Conservation (phyloP, 768 basidiomycete species). For the Podaxis sp. region DNA sequence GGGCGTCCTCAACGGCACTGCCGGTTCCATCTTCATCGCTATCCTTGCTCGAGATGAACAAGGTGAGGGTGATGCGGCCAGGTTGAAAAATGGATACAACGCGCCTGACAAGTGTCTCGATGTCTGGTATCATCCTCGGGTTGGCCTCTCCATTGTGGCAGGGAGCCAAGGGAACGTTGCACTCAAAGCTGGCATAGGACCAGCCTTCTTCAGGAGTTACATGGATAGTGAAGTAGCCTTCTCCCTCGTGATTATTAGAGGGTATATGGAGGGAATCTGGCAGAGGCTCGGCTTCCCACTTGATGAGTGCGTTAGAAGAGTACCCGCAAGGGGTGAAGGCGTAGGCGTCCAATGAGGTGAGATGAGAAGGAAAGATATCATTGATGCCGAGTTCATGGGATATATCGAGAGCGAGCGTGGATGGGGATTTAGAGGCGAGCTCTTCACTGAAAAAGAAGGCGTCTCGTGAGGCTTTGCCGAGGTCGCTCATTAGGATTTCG, state of each 20-base stretch:
- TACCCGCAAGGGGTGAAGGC: conserved; percentile 96
- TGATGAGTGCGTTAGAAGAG: conserved; percentile 87
- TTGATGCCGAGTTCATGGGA: conserved; percentile 78
- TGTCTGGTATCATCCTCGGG: conserved; percentile 55
- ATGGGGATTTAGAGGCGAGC: conserved; percentile 37
- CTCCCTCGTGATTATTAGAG: conserved; percentile 40
- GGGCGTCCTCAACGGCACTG: conserved; percentile 66
- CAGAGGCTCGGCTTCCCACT: conserved; percentile 48
- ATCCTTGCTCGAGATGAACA: conserved; percentile 80
- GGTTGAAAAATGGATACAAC: conserved; percentile 95
- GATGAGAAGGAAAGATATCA: conserved; percentile 73
- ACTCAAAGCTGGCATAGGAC: conserved; percentile 99
- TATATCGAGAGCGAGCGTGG: conserved; percentile 55
- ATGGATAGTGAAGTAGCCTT: conserved; percentile 98
- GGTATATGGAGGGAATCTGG: conserved; percentile 20
- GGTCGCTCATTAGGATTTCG: conserved; percentile 96
- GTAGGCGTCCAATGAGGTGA: conserved; percentile 89
- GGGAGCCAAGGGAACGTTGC: conserved; percentile 79
- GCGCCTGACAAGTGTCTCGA: conserved; percentile 79
- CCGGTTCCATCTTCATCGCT: conserved; percentile 42
- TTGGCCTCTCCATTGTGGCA: conserved; percentile 30
- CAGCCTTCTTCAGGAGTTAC: conserved; percentile 98
- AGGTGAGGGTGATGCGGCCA: conserved; percentile 76
- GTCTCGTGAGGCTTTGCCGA: conserved; percentile 70
- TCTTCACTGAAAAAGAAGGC: conserved; percentile 64